Percentiles rank a stretch among this genome's conserved stretches.
Evolutionary conservation across 1,139 yeast genomes (phyloP).

Genomic region (Taphrina flavorubra): DNA sequence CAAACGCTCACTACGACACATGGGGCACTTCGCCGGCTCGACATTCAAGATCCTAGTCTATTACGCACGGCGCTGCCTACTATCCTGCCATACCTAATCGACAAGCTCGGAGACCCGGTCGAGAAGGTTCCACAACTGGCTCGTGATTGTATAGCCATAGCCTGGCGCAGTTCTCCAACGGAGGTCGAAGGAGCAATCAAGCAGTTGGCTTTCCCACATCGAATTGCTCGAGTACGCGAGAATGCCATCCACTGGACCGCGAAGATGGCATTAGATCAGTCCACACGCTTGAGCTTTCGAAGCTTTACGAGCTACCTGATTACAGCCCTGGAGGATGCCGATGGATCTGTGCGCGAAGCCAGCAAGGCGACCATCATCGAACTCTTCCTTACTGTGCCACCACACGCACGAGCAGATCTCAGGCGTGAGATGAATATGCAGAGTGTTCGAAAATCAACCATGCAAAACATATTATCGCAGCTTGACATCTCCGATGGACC

Average conservation of each 20-base stretch:
- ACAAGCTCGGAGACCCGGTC: constrained; percentile 60
- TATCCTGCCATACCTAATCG: constrained; percentile 65
- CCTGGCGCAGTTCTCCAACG: constrained; percentile 68
- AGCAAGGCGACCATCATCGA: constrained; percentile 54
- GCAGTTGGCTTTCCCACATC: constrained; percentile 60
- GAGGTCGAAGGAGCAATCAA: constrained; percentile 61
- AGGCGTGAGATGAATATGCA: constrained; percentile 57
- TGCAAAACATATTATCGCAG: constrained; percentile 36
- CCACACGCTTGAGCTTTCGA: constrained; percentile 55
- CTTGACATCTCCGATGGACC: constrained; percentile 41
- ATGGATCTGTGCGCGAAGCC: constrained; percentile 51
- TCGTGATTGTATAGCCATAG: constrained; percentile 64
- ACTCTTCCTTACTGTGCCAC: constrained; percentile 55
- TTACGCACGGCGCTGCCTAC: constrained; percentile 59
- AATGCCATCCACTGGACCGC: constrained; percentile 56
- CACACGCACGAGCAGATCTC: constrained; percentile 59
- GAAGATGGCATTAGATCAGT: constrained; percentile 48
- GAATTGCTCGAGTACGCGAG: constrained; percentile 55
- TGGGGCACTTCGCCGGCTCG: constrained; percentile 75
- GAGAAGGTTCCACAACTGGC: constrained; percentile 59
- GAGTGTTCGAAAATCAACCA: constrained; percentile 51
- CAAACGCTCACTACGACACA: constrained; percentile 63
- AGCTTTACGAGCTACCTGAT: constrained; percentile 57
- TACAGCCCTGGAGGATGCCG: constrained; percentile 53
- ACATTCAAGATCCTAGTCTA: constrained; percentile 69